Evolutionary conservation across 441 rosid genomes (phyloP).

Genomic region (Populus trichocarpa): DNA sequence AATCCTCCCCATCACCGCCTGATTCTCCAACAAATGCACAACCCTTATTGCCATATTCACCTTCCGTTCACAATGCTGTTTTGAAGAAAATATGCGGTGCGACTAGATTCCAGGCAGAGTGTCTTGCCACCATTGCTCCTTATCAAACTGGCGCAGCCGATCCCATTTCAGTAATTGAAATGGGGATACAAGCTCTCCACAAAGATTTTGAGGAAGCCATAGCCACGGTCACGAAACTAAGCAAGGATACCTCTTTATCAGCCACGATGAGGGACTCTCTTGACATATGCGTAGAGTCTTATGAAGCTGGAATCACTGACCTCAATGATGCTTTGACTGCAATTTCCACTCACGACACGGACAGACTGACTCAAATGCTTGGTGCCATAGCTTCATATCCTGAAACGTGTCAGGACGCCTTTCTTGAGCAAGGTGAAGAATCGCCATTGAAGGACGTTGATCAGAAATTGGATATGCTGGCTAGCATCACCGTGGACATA

Average conservation of each 20-base stretch:
- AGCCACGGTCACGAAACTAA: neutral
- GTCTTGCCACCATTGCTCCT: constrained; percentile 10
- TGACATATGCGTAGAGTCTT: constrained; percentile 28
- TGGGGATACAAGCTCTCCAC: constrained; percentile 14
- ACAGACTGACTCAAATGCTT: constrained; percentile 14
- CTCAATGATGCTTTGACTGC: constrained; percentile 18
- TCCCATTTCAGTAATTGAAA: constrained; percentile 16
- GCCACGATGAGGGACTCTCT: constrained; percentile 3
- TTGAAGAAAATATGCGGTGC: constrained; percentile 10
- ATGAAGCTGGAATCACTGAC: constrained; percentile 19
- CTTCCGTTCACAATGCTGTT: neutral
- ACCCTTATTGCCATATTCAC: neutral
- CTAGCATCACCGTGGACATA: constrained; percentile 35
- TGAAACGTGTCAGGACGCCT: constrained; percentile 22
- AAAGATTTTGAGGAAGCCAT: constrained; percentile 7
- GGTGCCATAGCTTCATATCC: constrained; percentile 20
- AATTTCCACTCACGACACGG: constrained; percentile 10
- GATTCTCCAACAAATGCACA: neutral
- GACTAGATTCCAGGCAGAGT: constrained; percentile 15
- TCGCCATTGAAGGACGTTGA: constrained; percentile 24
- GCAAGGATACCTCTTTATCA: constrained; percentile 7
- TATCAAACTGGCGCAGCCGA: constrained; percentile 1
- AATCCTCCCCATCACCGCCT: neutral
- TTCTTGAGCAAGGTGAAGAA: constrained; percentile 7
- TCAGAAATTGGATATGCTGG: constrained; percentile 19